phyloP scores from a whole-genome alignment of 2,329 filamentous ascomycete species.

The Colletotrichum higginsianum region DNA sequence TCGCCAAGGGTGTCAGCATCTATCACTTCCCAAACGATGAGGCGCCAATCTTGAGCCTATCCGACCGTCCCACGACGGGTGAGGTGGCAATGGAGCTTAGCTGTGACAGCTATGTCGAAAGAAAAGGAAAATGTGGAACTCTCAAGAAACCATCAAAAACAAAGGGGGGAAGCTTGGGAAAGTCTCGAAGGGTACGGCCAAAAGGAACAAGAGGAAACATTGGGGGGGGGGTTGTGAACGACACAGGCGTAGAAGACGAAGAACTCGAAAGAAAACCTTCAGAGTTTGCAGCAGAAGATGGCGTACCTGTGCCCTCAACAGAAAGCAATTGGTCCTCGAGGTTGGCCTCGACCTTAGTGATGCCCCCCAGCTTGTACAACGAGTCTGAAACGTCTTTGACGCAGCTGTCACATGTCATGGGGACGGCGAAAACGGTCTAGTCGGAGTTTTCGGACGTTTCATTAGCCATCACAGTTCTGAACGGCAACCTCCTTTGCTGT shows the following conservation, averaged over 20 bases:
- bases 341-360: slow-evolving; percentile 86
- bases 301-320: slow-evolving; percentile 84
- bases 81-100: slow-evolving; percentile 9
- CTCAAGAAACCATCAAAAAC: slow-evolving; percentile 5
- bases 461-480: slow-evolving; percentile 48
- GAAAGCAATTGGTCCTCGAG: slow-evolving; percentile 87
- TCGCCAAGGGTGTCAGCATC: slow-evolving; percentile 32
- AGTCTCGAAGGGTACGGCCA: slow-evolving; percentile 16
- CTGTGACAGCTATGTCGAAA: neutral
- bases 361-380: slow-evolving; percentile 82
- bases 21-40: slow-evolving; percentile 10
- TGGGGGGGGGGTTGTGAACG: neutral
- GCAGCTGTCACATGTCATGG: slow-evolving; percentile 91
- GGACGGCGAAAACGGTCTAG: slow-evolving; percentile 94
- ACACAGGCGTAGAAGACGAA: neutral
- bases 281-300: slow-evolving; percentile 39
- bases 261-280: neutral
- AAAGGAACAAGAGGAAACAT: neutral
- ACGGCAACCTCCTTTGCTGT: slow-evolving; percentile 1
- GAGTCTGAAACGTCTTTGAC: slow-evolving; percentile 88
- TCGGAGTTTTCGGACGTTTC: slow-evolving; percentile 52
- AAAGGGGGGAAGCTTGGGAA: slow-evolving; percentile 6
- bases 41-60: slow-evolving; percentile 27
- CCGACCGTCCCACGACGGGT: neutral
- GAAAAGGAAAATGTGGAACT: neutral